A percentile compares a stretch with the other conserved stretches of the same genome.
Evolutionary conservation across 164 flowering plant genomes (phyloP).

Genomic region (Kalanchoe fedtschenkoi): DNA sequence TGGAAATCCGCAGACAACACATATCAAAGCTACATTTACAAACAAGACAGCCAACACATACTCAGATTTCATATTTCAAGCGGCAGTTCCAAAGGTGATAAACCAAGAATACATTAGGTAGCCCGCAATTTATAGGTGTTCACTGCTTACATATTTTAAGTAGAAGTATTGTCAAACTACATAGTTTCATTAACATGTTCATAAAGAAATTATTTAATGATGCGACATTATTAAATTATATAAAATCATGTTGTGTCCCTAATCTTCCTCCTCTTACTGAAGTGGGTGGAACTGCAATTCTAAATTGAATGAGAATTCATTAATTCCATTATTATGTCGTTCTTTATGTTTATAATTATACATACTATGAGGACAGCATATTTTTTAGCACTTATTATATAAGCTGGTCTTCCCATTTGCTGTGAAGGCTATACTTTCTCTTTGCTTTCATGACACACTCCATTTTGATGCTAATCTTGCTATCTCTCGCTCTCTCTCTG

Average conservation of each 20-base stretch:
- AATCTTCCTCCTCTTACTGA: neutral
- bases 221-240: neutral
- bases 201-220: neutral
- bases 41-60: constrained; percentile 53
- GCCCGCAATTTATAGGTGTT: neutral
- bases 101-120: neutral
- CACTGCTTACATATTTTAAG: neutral
- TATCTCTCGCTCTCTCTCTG: constrained; percentile 7
- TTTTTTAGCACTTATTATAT: too few relatives aligned
- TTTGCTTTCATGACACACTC: too few relatives aligned
- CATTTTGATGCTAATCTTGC: neutral
- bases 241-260: too few relatives aligned
- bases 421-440: neutral
- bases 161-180: too few relatives aligned
- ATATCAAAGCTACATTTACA: constrained; percentile 60
- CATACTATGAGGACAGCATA: too few relatives aligned
- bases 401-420: neutral
- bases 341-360: too few relatives aligned
- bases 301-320: neutral
- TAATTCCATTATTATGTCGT: too few relatives aligned
- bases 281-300: neutral
- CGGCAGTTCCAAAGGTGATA: constrained; percentile 97
- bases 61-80: constrained; percentile 81
- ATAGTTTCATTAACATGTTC: neutral
- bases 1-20: constrained; percentile 53